phyloP scores from a whole-genome alignment of 148 eudicot species.

The Vaccinium vitisidaea region DNA sequence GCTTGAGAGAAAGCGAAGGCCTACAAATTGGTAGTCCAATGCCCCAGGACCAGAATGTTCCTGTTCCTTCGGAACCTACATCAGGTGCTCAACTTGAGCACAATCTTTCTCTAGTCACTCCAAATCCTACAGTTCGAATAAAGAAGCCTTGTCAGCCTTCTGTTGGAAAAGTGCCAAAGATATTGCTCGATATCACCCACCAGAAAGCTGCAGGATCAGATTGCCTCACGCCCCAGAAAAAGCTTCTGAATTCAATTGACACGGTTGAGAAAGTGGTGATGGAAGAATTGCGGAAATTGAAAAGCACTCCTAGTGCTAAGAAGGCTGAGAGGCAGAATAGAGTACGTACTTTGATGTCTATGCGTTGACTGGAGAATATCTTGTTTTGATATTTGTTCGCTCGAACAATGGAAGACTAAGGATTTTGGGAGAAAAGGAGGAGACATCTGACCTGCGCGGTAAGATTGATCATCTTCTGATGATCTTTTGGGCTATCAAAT shows the following conservation, averaged over 20 bases:
- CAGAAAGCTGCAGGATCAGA: slow-evolving; percentile 25
- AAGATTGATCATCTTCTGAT: slow-evolving; percentile 18
- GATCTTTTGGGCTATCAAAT: slow-evolving; percentile 12
- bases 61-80: slow-evolving; percentile 22
- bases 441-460: not conserved
- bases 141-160: slow-evolving; percentile 34
- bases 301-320: slow-evolving; percentile 71
- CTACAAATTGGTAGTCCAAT: slow-evolving; percentile 31
- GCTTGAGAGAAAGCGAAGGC: slow-evolving; percentile 36
- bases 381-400: not conserved
- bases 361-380: slow-evolving; percentile 43
- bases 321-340: slow-evolving; percentile 61
- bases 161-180: slow-evolving; percentile 31
- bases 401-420: not conserved
- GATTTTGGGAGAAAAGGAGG: slow-evolving; percentile 8
- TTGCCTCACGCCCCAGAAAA: slow-evolving; percentile 53
- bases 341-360: slow-evolving; percentile 62
- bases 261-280: slow-evolving; percentile 65
- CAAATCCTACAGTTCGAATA: slow-evolving; percentile 27
- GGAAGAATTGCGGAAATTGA: slow-evolving; percentile 55
- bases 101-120: slow-evolving; percentile 34
- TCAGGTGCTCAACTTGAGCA: slow-evolving; percentile 46
- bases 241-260: slow-evolving; percentile 68
- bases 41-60: slow-evolving; percentile 22
- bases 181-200: slow-evolving; percentile 39